Evolutionary conservation across 805 yeast genomes (phyloP).

Genomic region (Sporopachydermia lactativora): DNA sequence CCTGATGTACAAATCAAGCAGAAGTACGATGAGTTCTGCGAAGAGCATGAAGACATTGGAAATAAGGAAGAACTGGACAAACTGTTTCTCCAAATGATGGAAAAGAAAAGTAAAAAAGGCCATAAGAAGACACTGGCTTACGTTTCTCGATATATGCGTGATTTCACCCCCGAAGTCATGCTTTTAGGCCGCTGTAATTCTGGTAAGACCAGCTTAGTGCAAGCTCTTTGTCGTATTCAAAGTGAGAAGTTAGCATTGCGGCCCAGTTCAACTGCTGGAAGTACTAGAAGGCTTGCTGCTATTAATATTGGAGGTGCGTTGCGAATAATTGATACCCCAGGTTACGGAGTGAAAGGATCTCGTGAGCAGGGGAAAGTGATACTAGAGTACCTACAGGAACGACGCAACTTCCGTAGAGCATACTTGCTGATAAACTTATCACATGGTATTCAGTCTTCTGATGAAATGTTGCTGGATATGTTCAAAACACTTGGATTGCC

Average conservation of each 20-base stretch:
- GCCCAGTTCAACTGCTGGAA: neutral
- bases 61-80: neutral
- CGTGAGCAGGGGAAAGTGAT: constrained; percentile 36
- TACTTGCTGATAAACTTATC: constrained; percentile 31
- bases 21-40: neutral
- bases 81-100: too few species aligned
- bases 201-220: neutral
- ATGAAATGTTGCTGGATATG: constrained; percentile 25
- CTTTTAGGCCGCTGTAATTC: neutral
- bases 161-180: neutral
- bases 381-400: constrained; percentile 28
- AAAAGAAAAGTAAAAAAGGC: constrained; percentile 1
- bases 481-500: constrained; percentile 28
- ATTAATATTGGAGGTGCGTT: constrained; percentile 29
- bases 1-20: neutral
- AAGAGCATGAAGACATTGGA: neutral
- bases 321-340: constrained; percentile 41
- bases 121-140: too few species aligned
- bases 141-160: neutral
- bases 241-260: neutral
- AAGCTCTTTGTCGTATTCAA: neutral
- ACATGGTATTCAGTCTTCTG: constrained; percentile 30
- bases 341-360: constrained; percentile 39
- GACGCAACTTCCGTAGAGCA: constrained; percentile 26
- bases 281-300: neutral